Conservation (phyloP, 2,329 filamentous ascomycete genomes). For the Talaromyces sp. region DNA sequence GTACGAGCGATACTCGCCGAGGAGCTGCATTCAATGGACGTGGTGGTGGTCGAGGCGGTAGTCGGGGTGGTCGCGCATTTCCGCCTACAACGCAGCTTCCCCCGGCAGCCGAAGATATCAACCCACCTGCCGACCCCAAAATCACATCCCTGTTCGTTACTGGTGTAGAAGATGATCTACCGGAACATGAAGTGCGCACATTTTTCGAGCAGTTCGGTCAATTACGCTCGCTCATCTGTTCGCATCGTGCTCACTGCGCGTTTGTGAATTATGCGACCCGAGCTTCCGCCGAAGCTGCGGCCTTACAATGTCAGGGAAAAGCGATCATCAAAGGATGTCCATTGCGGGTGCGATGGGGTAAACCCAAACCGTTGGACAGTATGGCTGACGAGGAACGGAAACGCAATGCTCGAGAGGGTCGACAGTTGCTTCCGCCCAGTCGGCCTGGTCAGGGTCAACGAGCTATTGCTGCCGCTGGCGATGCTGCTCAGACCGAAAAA, state of each 20-base stretch:
- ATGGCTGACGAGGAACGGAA: conserved; percentile 84
- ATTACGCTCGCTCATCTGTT: conserved; percentile 89
- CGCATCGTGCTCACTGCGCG: conserved; percentile 93
- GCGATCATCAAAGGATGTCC: conserved; percentile 90
- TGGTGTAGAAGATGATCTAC: conserved; percentile 91
- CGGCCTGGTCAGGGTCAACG: conserved; percentile 38
- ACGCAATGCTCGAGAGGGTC: conserved; percentile 75
- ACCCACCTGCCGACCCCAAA: conserved; percentile 76
- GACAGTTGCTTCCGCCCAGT: conserved; percentile 54
- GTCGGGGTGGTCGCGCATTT: conserved; percentile 57
- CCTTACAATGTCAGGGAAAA: conserved; percentile 78
- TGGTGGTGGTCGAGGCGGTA: conserved; percentile 50
- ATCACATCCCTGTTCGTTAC: conserved; percentile 94
- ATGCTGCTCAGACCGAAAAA: conserved; percentile 41
- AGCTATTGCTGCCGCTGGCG: conserved; percentile 38
- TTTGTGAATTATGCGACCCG: conserved; percentile 92
- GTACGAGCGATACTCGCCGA: conserved; percentile 61
- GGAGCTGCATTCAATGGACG: conserved; percentile 42
- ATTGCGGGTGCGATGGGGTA: conserved; percentile 84
- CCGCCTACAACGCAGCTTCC: conserved; percentile 70
- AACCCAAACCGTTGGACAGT: conserved; percentile 84
- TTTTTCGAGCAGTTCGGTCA: conserved; percentile 89
- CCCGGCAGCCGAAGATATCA: conserved; percentile 78
- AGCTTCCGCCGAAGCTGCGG: conserved; percentile 79
- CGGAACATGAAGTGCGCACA: conserved; percentile 83